Percentiles rank a stretch among this genome's conserved stretches.
phyloP scores from a whole-genome alignment of 2,329 filamentous ascomycete species.

The Malbranchea zuffiana region DNA sequence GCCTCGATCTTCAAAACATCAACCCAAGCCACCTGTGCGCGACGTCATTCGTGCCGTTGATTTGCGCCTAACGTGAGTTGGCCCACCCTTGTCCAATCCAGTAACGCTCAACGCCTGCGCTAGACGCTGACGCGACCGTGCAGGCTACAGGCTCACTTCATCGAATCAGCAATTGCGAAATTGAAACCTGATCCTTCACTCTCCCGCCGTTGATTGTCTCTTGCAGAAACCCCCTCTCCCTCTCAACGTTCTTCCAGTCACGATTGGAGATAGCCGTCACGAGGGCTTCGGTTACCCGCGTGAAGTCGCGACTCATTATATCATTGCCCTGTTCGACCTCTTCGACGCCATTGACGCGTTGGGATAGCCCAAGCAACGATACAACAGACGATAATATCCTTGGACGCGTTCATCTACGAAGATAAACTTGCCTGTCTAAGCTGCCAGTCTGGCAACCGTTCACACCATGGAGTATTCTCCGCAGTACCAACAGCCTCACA shows the following conservation, averaged over 20 bases:
- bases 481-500: conserved; percentile 55
- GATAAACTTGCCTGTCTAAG: conserved; percentile 17
- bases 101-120: conserved; percentile 24
- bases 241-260: background rate
- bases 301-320: too few relatives aligned
- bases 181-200: conserved; percentile 18
- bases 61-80: conserved; percentile 5
- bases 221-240: conserved; percentile 3
- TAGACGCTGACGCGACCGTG: conserved; percentile 34
- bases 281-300: background rate
- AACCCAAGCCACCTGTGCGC: too few relatives aligned
- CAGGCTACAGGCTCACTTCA: conserved; percentile 30
- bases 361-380: background rate
- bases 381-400: conserved; percentile 1
- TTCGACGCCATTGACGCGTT: too few relatives aligned
- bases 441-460: conserved; percentile 22
- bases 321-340: too few relatives aligned
- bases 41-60: background rate
- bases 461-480: conserved; percentile 59
- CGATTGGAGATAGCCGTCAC: background rate
- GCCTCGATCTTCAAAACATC: background rate
- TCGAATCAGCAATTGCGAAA: conserved; percentile 33
- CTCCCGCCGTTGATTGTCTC: conserved; percentile 12
- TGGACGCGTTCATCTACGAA: too few relatives aligned
- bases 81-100: conserved; percentile 8